phyloP scores from a whole-genome alignment of 2,329 filamentous ascomycete species.

The Thermoascus crustaceus region DNA sequence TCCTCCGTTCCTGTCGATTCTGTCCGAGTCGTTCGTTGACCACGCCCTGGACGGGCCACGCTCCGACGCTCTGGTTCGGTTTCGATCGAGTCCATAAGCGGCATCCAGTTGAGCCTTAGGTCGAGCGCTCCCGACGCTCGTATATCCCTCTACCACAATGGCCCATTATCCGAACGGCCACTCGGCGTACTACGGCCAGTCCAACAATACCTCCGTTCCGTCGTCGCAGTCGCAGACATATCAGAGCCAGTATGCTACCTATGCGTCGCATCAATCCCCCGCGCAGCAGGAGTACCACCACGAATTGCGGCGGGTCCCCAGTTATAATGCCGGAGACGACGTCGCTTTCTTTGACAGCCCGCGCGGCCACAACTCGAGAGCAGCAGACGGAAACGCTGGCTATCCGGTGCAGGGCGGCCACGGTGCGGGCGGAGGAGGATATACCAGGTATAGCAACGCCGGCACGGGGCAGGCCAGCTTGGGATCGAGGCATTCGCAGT shows the following conservation, averaged over 20 bases:
- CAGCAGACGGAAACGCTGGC: constrained; percentile 28
- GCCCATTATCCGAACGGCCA: constrained; percentile 50
- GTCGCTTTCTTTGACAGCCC: constrained; percentile 41
- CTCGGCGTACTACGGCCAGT: constrained; percentile 37
- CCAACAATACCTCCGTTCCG: constrained; percentile 19
- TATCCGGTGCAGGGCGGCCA: constrained; percentile 28
- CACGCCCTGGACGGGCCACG: too few relatives aligned
- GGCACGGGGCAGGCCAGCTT: constrained; percentile 21
- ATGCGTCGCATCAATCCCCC: constrained; percentile 32
- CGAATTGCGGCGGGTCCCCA: constrained; percentile 54
- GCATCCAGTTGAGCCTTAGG: too few relatives aligned
- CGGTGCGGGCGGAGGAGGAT: constrained; percentile 31
- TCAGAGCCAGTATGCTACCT: constrained; percentile 32
- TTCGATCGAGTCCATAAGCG: too few relatives aligned
- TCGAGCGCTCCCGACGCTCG: too few relatives aligned
- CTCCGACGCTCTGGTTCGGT: too few relatives aligned
- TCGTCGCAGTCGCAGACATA: constrained; percentile 18
- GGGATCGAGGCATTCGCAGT: constrained; percentile 28
- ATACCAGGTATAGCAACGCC: constrained; percentile 15
- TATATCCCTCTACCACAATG: too few relatives aligned
- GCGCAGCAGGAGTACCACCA: constrained; percentile 33
- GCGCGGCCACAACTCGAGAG: constrained; percentile 19
- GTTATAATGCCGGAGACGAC: constrained; percentile 72
- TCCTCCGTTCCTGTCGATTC: too few relatives aligned
- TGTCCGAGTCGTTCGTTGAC: too few relatives aligned